Evolutionary conservation across 306 rosid species (phyloP), one percentile per base, ranked within the genome.

Genomic region (Clitoria ternatea): DNA sequence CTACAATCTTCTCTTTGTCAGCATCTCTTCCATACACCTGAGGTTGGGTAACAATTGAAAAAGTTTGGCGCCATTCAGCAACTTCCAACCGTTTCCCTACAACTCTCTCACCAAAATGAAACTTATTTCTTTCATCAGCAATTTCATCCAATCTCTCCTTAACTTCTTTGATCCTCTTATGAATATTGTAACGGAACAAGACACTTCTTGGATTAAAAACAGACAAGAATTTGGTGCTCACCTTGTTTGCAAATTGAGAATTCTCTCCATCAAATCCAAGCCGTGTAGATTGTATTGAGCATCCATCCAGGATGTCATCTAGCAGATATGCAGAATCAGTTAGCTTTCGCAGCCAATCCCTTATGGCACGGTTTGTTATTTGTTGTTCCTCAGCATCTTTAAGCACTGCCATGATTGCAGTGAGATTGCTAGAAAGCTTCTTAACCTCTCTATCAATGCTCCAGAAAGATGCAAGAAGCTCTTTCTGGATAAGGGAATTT

Each of bases 321-420:
- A 74, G 43, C 17, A 61, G 3, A 1, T 26, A 0, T 24, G 69
- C 77, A 6, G 67, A 55, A 55, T 80, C 65, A 26, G 18, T 52
- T 0, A 74, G 70, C 36, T 80, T 70, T 0, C 5, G 26, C 7
- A 74, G 57, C 80, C 84, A 80, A 42, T 40, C 8, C 26, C 19
- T 47, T 2, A 19, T 47, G 2, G 36, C 63, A 0, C 12, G 2
- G 10, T 48, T 4, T n/a, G 62, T 23, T 8, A 70, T 9, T 6
- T 81, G 85, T 61, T 59, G 40, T 55, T 40, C 72, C 62, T 81
- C 85, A 2, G 72, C 85, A 64, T 81, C 81, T 39, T 76, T 55
- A 42, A 76, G 85, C 0, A 67, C 43, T 0, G 75, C 78, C 67
- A 33, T 42, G 74, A 76, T 81, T 33, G 66, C 40, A 4, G 66